Conservation (phyloP, 2,329 filamentous ascomycete species). For the Davidsoniella eucalypti region DNA sequence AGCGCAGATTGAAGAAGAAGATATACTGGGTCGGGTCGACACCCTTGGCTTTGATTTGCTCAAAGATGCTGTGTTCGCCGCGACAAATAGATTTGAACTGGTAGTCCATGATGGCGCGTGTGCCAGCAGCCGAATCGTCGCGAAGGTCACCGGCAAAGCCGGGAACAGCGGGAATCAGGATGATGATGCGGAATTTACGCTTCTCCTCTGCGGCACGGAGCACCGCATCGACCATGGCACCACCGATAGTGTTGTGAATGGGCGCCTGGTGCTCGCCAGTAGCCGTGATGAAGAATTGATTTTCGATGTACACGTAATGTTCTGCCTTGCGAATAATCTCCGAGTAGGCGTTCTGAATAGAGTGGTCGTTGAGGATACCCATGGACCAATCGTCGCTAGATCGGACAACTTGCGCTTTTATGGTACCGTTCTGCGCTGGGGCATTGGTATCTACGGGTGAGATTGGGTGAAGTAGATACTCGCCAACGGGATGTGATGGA, state of each 20-base stretch:
- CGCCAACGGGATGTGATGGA: conserved; percentile 75
- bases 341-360: conserved; percentile 73
- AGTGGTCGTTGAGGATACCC: conserved; percentile 69
- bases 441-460: conserved; percentile 51
- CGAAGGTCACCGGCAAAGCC: conserved; percentile 87
- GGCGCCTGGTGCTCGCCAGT: conserved; percentile 78
- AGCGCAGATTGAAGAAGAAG: conserved; percentile 85
- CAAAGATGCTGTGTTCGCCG: conserved; percentile 81
- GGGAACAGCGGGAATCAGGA: conserved; percentile 79
- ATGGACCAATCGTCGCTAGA: conserved; percentile 90
- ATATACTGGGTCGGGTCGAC: conserved; percentile 67
- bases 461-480: conserved; percentile 69
- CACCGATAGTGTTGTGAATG: conserved; percentile 74
- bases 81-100: conserved; percentile 93
- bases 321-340: conserved; percentile 76
- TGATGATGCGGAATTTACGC: conserved; percentile 79
- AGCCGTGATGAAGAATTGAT: conserved; percentile 95
- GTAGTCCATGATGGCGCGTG: conserved; percentile 93
- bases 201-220: conserved; percentile 65
- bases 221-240: conserved; percentile 79
- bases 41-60: conserved; percentile 52
- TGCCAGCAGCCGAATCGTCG: conserved; percentile 68
- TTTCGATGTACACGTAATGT: conserved; percentile 95
- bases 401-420: conserved; percentile 72
- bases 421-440: conserved; percentile 48